These are phyloP conservation scores for Orbilia quercus DNA, from an alignment of 2,329 filamentous ascomycete genomes.

Conservation along the genomic window DNA sequence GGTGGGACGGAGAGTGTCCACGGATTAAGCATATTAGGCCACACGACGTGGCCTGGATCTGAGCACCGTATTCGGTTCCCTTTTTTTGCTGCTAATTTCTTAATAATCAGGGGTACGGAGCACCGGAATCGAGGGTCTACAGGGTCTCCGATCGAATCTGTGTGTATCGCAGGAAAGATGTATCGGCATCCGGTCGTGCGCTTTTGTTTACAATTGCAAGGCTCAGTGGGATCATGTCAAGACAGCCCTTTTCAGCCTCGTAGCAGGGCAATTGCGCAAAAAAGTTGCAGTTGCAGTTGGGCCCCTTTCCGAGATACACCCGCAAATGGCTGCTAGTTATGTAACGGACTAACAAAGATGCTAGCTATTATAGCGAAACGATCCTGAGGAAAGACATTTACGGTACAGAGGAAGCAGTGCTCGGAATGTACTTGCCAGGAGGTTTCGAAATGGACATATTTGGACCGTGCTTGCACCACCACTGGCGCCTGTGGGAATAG, in stretches of 20 bases:
- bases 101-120: conserved; percentile 46
- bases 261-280: conserved; percentile 36
- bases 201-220: conserved; percentile 25
- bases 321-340: conserved; percentile 33
- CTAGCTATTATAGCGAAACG: conserved; percentile 33
- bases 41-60: conserved; percentile 30
- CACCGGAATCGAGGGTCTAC: conserved; percentile 5
- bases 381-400: conserved; percentile 41
- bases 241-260: conserved; percentile 34
- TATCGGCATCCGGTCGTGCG: conserved; percentile 3
- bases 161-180: conserved; percentile 24
- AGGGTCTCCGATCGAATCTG: conserved; percentile 7
- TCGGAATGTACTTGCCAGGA: conserved; percentile 46
- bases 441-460: conserved; percentile 32
- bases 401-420: conserved; percentile 6
- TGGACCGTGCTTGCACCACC: conserved; percentile 40
- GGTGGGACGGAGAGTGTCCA: conserved; percentile 24
- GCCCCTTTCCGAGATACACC: conserved; percentile 41
- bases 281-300: too few relatives aligned
- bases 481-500: conserved; percentile 34
- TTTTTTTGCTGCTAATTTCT: conserved; percentile 37
- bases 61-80: conserved; percentile 38
- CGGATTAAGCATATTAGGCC: conserved; percentile 19
- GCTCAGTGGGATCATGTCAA: conserved; percentile 22
- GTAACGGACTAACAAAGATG: conserved; percentile 21